These are phyloP conservation scores for Fistulinella prunicolor DNA, from an alignment of 768 basidiomycete genomes.

Conservation along the genomic window DNA sequence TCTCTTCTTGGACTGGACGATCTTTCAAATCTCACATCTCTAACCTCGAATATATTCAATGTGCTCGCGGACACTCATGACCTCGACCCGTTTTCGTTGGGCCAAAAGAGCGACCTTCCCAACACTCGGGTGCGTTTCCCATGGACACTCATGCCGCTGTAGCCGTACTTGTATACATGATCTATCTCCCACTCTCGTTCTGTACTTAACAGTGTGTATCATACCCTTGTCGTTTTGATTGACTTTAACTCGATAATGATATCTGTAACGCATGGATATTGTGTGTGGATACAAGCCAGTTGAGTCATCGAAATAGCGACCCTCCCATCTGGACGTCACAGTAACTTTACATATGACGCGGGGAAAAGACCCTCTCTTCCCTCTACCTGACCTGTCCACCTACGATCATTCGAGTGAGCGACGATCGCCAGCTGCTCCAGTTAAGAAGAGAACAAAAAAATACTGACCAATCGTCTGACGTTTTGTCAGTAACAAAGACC, in stretches of 20 bases:
- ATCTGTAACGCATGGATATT: constrained; percentile 6
- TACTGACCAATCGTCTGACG: constrained; percentile 74
- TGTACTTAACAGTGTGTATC: constrained; percentile 29
- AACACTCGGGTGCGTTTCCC: constrained; percentile 18
- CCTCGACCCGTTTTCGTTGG: too few species aligned
- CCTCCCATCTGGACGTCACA: constrained; percentile 31
- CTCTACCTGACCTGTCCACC: constrained; percentile 66
- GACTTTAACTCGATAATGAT: constrained; percentile 10
- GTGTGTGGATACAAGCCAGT: constrained; percentile 2
- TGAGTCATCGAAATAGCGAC: too few species aligned
- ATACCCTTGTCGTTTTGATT: constrained; percentile 26
- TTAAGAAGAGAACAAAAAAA: neutral
- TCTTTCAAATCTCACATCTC: constrained; percentile 27
- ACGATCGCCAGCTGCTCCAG: too few species aligned
- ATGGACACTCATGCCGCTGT: constrained; percentile 26
- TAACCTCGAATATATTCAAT: constrained; percentile 17
- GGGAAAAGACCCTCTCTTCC: constrained; percentile 62
- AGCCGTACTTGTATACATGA: constrained; percentile 21
- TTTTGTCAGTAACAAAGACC: constrained; percentile 61
- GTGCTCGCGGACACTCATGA: constrained; percentile 25
- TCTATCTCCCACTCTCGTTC: constrained; percentile 33
- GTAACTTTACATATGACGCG: constrained; percentile 63
- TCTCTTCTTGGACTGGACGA: constrained; percentile 18
- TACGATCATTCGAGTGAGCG: constrained; percentile 30
- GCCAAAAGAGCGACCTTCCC: too few species aligned